These are phyloP conservation scores for Nematodospora valgi DNA, from an alignment of 805 yeast species.

Conservation along the genomic window DNA sequence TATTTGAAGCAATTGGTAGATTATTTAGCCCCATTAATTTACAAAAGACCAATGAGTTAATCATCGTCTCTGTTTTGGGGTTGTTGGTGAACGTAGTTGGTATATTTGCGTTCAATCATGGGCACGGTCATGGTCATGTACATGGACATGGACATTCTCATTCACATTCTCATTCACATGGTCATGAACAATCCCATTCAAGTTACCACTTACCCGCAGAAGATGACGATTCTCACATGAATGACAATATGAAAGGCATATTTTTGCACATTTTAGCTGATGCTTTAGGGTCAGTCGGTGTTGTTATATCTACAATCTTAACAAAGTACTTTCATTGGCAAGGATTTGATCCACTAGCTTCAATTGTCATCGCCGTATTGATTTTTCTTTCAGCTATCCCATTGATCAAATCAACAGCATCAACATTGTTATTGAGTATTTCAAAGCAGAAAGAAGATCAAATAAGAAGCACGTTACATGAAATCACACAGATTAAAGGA, in stretches of 20 bases:
- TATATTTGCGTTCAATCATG: slow-evolving; percentile 87
- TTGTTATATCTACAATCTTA: slow-evolving; percentile 81
- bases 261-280: slow-evolving; percentile 93
- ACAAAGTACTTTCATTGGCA: slow-evolving; percentile 64
- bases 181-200: slow-evolving; percentile 20
- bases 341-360: slow-evolving; percentile 90
- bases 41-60: slow-evolving; percentile 76
- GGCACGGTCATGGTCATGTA: slow-evolving; percentile 34
- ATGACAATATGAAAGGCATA: slow-evolving; percentile 87
- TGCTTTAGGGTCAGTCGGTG: slow-evolving; percentile 95
- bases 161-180: slow-evolving; percentile 28
- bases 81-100: slow-evolving; percentile 88
- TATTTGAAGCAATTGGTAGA: slow-evolving; percentile 83
- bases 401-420: slow-evolving; percentile 74
- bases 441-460: slow-evolving; percentile 56
- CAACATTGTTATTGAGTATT: slow-evolving; percentile 64
- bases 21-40: slow-evolving; percentile 72
- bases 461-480: slow-evolving; percentile 63
- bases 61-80: slow-evolving; percentile 83
- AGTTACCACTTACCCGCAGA: slow-evolving; percentile 31
- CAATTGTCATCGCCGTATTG: slow-evolving; percentile 77
- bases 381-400: slow-evolving; percentile 84
- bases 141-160: slow-evolving; percentile 38
- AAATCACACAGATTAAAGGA: slow-evolving; percentile 69
- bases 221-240: slow-evolving; percentile 19